These are phyloP conservation scores for Penicillium lividum DNA, from an alignment of 495 filamentous ascomycete genomes.

Conservation along the genomic window DNA sequence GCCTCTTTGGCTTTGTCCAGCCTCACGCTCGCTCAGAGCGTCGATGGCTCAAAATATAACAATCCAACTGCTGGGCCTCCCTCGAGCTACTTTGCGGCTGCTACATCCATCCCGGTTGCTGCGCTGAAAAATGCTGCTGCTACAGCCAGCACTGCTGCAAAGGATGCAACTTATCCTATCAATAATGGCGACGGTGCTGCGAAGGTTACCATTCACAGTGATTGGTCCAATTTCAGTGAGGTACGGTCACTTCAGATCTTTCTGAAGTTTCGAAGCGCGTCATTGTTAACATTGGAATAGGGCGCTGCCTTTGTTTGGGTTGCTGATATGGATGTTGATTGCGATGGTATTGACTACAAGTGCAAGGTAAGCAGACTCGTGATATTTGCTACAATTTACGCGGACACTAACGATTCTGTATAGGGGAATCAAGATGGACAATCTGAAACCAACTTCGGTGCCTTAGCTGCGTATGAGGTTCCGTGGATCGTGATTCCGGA, in stretches of 20 bases:
- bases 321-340: constrained; percentile 45
- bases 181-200: constrained; percentile 16
- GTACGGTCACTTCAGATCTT: constrained; percentile 5
- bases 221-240: constrained; percentile 32
- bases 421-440: constrained; percentile 40
- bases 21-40: constrained; percentile 19
- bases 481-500: constrained; percentile 43
- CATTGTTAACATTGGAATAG: constrained; percentile 14
- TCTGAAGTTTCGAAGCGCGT: background rate
- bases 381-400: background rate
- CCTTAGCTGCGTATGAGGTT: constrained; percentile 40
- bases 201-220: constrained; percentile 34
- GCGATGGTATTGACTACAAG: constrained; percentile 36
- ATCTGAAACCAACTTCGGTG: constrained; percentile 36
- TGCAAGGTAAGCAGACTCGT: constrained; percentile 26
- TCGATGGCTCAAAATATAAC: constrained; percentile 29
- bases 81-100: constrained; percentile 32
- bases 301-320: constrained; percentile 38
- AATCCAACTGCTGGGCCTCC: constrained; percentile 30
- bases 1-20: constrained; percentile 2
- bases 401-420: background rate
- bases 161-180: constrained; percentile 29
- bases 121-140: constrained; percentile 31
- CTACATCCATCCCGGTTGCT: constrained; percentile 25
- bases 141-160: constrained; percentile 24